Base-by-base conservation (phyloP, 2,329 filamentous ascomycete species). In the Thielaviopsis punctulata region DNA sequence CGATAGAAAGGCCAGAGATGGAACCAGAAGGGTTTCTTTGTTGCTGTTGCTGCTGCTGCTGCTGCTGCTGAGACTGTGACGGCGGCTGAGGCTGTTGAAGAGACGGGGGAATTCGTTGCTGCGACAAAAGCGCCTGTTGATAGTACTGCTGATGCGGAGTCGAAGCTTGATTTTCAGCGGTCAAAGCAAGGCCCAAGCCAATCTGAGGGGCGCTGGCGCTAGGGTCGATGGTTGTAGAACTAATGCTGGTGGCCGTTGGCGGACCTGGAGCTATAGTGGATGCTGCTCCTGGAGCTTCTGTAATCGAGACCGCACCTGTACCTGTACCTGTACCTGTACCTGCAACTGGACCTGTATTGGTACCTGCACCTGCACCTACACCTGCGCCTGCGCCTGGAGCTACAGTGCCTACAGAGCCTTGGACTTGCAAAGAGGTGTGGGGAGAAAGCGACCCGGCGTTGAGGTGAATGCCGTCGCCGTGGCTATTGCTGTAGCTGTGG, bases 1-100 rank as follows among this genome's bases (percentile, higher is more conserved):
- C 30, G 9, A 36, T 36, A 4, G 60, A 60, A 57, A 62, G 58
- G 62, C 64, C 56, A 62, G 60, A 55, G 61, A 61, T 51, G 61
- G 60, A 53, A 62, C 62, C 54, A 61, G 60, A 56, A 58, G 56
- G 53, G 58, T 53, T 47, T 33, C 57, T 55, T 51, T 61, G 57
- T 49, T 57, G 59, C 43, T 59, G 60, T 43, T 59, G 57, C 46
- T 53, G 55, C 55, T 54, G 52, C 13, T 54, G 55, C 53, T 59
- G 60, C 15, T 55, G 56, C 48, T 60, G 59, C 49, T 56, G 58
- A n/a, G n/a, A n/a, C n/a, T n/a, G n/a, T n/a, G n/a, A n/a, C n/a
- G n/a, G n/a, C 33, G 51, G 58, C 51, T 60, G 59, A 24, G 62
- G 62, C 45, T 56, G 60, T 45, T 53, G 58, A 21, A 56, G 59